Percentiles rank a stretch among this genome's conserved stretches.
phyloP scores from a whole-genome alignment of 2,329 filamentous ascomycete species.

The Sporothrix curviconia region DNA sequence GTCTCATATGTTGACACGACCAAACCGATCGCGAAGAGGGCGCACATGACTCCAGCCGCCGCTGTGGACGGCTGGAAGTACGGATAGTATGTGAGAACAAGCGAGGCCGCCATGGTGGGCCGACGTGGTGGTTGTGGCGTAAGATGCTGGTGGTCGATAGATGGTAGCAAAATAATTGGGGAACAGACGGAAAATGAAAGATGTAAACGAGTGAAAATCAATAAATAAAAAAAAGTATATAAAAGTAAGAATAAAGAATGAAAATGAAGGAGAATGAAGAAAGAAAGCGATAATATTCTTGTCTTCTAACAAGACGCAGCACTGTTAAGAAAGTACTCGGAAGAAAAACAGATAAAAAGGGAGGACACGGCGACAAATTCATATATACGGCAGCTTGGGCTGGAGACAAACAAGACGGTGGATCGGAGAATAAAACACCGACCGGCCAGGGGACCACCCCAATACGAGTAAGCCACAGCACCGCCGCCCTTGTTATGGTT shows the following conservation, averaged over 20 bases:
- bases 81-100: constrained; percentile 17
- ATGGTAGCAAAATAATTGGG: neutral
- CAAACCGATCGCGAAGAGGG: constrained; percentile 23
- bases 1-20: constrained; percentile 23
- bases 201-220: neutral
- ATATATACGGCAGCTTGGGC: neutral
- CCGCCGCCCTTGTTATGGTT: too few species aligned
- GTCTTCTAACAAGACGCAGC: neutral
- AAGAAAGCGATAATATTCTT: neutral
- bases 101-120: neutral
- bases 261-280: neutral
- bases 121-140: neutral
- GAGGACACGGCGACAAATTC: neutral
- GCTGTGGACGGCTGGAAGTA: constrained; percentile 24
- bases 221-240: neutral
- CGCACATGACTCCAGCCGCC: constrained; percentile 23
- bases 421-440: neutral
- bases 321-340: neutral
- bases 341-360: neutral
- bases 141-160: neutral
- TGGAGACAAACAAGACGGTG: neutral
- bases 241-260: neutral
- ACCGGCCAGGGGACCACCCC: too few species aligned
- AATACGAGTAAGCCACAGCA: too few species aligned
- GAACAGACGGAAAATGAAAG: neutral